Evolutionary conservation across 2,329 filamentous ascomycete genomes (phyloP).

Genomic region (Didymella pinodella): DNA sequence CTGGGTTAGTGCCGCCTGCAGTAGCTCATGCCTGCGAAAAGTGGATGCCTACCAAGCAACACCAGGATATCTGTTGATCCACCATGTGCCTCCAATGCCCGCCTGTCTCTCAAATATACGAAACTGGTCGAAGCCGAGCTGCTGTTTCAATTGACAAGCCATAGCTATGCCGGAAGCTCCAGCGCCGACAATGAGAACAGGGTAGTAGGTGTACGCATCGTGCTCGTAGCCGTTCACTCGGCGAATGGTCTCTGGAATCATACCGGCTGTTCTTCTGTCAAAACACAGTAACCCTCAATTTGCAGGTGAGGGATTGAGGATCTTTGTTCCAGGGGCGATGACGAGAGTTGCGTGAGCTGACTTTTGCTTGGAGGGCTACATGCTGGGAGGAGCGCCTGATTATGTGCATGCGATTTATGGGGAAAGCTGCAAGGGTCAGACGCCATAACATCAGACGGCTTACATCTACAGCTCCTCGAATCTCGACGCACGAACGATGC

Average conservation of each 20-base stretch:
- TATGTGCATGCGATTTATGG: not conserved
- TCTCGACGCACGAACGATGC: not conserved
- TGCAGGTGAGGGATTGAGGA: not conserved
- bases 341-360: not conserved
- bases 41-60: conserved; percentile 42
- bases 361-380: not conserved
- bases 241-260: conserved; percentile 47
- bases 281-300: not conserved
- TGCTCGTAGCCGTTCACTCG: conserved; percentile 50
- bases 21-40: not conserved
- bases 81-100: conserved; percentile 70
- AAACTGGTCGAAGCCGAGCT: conserved; percentile 66
- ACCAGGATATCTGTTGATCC: conserved; percentile 66
- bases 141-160: conserved; percentile 65
- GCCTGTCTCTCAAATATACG: conserved; percentile 66
- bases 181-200: conserved; percentile 66
- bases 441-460: not conserved
- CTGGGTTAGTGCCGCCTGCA: not conserved
- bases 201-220: conserved; percentile 54
- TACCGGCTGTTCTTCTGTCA: conserved; percentile 21
- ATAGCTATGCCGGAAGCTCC: conserved; percentile 70
- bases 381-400: not conserved
- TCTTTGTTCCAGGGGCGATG: not conserved
- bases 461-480: not conserved
- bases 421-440: conserved; percentile 1